phyloP scores from a whole-genome alignment of 2,329 filamentous ascomycete species.

The Talaromyces verruculosus region DNA sequence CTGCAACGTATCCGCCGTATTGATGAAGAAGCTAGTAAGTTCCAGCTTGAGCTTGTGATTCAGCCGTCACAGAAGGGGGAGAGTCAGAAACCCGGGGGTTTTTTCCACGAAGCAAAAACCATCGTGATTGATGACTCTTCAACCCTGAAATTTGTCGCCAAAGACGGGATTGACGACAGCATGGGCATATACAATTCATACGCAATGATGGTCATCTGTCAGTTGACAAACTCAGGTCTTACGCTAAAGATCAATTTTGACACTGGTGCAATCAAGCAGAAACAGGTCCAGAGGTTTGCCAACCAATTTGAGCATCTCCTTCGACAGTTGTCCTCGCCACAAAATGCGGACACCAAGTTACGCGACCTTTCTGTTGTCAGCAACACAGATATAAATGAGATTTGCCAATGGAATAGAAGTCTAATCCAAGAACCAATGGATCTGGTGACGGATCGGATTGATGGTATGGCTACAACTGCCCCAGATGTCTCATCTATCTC shows the following conservation, averaged over 20 bases:
- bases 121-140: not conserved
- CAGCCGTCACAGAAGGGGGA: conserved; percentile 14
- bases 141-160: not conserved
- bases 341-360: not conserved
- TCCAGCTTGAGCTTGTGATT: conserved; percentile 42
- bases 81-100: not conserved
- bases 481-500: conserved; percentile 32
- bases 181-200: conserved; percentile 5
- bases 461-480: not conserved
- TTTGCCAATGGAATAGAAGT: conserved; percentile 1
- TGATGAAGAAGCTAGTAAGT: conserved; percentile 43
- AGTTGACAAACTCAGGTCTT: conserved; percentile 3
- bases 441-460: conserved; percentile 16
- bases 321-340: not conserved
- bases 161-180: not conserved
- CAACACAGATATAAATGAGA: conserved; percentile 8
- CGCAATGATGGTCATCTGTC: conserved; percentile 14
- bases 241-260: conserved; percentile 12
- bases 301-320: conserved; percentile 13
- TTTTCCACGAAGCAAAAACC: conserved; percentile 4
- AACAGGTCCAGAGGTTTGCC: conserved; percentile 12
- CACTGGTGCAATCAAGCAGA: conserved; percentile 9
- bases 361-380: not conserved
- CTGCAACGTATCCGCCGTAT: conserved; percentile 50
- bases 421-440: not conserved